A percentile compares a stretch with the other conserved stretches of the same genome.
These are phyloP conservation scores for Artemisia tridentata DNA, from an alignment of 129 eudicot species.

Conservation along the genomic window DNA sequence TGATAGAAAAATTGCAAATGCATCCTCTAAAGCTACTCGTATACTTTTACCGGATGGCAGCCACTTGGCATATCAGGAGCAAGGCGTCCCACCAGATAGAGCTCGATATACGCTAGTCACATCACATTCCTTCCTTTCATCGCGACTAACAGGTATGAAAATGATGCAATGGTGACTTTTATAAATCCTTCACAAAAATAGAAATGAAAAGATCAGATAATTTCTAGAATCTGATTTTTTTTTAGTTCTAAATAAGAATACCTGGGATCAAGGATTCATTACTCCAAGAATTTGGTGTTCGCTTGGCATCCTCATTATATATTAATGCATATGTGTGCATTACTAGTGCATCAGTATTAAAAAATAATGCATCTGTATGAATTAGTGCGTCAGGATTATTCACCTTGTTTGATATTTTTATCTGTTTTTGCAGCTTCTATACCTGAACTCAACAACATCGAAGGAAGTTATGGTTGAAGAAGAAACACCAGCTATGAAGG, in stretches of 20 bases:
- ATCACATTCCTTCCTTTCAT: conserved; percentile 79
- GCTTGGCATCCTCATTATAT: too few species aligned
- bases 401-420: too few species aligned
- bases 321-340: too few species aligned
- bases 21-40: too few species aligned
- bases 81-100: conserved; percentile 61
- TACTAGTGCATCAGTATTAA: too few species aligned
- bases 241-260: conserved; percentile 48
- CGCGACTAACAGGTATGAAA: conserved; percentile 80
- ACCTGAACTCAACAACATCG: too few species aligned
- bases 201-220: conserved; percentile 4
- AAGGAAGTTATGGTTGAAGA: too few species aligned
- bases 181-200: conserved; percentile 4
- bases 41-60: conserved; percentile 88
- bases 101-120: conserved; percentile 69
- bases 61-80: conserved; percentile 81
- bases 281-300: conserved; percentile 84
- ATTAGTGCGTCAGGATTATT: too few species aligned
- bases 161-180: conserved; percentile 11
- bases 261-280: conserved; percentile 75
- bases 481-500: too few species aligned
- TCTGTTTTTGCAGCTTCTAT: too few species aligned
- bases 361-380: too few species aligned
- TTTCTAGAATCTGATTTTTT: conserved; percentile 7
- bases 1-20: conserved; percentile 54